Evolutionary conservation across 1,139 yeast species (phyloP).

Genomic region (Wickerhamiella pararugosa): DNA sequence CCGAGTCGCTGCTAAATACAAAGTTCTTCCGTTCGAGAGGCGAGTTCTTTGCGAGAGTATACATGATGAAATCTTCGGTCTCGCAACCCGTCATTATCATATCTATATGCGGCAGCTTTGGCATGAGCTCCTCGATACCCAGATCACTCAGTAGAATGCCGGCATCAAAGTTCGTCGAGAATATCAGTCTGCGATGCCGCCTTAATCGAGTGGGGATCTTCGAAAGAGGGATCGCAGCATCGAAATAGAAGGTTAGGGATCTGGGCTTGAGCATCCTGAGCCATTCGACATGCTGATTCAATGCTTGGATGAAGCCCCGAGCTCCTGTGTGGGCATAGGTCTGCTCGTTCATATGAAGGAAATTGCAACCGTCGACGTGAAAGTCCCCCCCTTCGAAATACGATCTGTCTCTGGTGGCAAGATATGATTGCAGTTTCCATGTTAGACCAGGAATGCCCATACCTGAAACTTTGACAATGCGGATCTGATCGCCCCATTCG

Average conservation of each 20-base stretch:
- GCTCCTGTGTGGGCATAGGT: background rate
- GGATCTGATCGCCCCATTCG: too few species aligned
- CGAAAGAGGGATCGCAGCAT: constrained; percentile 3
- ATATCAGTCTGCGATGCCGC: background rate
- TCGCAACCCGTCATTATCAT: constrained; percentile 2
- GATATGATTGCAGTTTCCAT: background rate
- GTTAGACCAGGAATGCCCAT: constrained; percentile 5
- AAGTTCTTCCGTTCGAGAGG: background rate
- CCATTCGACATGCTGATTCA: background rate
- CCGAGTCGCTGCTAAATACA: constrained; percentile 6
- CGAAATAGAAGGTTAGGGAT: constrained; percentile 1
- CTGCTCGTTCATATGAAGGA: constrained; percentile 2
- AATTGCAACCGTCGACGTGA: constrained; percentile 3
- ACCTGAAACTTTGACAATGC: background rate
- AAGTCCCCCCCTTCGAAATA: background rate
- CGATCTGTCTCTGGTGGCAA: background rate
- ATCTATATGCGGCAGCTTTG: background rate
- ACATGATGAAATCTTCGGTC: constrained; percentile 3
- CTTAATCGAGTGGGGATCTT: background rate
- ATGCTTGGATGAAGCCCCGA: background rate
- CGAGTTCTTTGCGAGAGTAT: background rate
- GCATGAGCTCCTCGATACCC: background rate
- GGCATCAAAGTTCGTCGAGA: background rate
- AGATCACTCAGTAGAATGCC: constrained; percentile 1
- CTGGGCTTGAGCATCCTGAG: background rate